phyloP scores from a whole-genome alignment of 2,329 filamentous ascomycete genomes.

The Exophiala sp. region DNA sequence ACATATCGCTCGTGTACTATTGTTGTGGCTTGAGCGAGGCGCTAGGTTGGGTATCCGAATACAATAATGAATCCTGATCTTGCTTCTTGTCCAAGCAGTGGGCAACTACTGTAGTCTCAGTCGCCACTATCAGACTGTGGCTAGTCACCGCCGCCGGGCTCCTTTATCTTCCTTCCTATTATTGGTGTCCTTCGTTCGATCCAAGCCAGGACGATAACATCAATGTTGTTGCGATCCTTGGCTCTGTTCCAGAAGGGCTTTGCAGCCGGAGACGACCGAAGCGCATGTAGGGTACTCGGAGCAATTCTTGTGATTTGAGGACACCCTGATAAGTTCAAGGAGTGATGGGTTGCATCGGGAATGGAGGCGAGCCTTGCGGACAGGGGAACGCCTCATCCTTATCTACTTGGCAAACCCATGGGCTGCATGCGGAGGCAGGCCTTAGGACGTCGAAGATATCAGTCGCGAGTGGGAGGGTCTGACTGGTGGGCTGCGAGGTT shows the following conservation, averaged over 20 bases:
- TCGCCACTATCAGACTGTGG: too few species aligned
- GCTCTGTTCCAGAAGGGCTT: not conserved
- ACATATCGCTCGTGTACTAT: not conserved
- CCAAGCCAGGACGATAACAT: not conserved
- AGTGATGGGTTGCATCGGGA: slow-evolving; percentile 4
- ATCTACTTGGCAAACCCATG: not conserved
- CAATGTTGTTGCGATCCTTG: not conserved
- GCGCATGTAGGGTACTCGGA: slow-evolving; percentile 7
- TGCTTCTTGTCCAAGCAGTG: not conserved
- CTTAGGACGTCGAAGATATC: not conserved
- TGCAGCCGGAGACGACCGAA: slow-evolving; percentile 22
- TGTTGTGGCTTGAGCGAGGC: not conserved
- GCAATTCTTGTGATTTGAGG: not conserved
- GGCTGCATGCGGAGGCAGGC: not conserved
- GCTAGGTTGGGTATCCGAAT: not conserved
- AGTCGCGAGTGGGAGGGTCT: not conserved
- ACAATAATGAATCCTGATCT: not conserved
- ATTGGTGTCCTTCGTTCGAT: not conserved
- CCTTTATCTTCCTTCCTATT: not conserved
- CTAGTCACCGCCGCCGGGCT: not conserved
- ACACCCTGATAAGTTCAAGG: not conserved
- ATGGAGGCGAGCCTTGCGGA: slow-evolving; percentile 2
- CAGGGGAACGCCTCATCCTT: not conserved
- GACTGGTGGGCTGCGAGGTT: not conserved
- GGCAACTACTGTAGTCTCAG: too few species aligned